phyloP scores from a whole-genome alignment of 2,329 filamentous ascomycete genomes.

The Neopestalotiopsis rosae region DNA sequence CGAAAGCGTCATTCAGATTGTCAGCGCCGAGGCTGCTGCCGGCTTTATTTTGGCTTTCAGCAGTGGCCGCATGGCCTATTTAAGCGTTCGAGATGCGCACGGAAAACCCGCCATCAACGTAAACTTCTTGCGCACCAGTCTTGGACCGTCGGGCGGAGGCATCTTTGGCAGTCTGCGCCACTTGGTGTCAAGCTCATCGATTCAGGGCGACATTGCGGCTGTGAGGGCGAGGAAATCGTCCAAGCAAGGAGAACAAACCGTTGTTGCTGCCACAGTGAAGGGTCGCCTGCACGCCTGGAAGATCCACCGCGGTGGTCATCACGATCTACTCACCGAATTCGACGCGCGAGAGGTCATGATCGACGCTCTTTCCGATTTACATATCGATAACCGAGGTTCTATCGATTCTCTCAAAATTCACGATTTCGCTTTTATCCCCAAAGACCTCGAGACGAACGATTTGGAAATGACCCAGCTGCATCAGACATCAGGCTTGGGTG shows the following conservation, averaged over 20 bases:
- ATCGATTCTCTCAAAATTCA: constrained; percentile 72
- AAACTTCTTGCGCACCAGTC: constrained; percentile 73
- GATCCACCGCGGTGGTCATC: constrained; percentile 84
- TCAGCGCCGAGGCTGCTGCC: constrained; percentile 81
- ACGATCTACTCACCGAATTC: constrained; percentile 73
- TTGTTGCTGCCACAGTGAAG: constrained; percentile 78
- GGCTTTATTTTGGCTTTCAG: constrained; percentile 88
- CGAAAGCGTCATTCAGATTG: constrained; percentile 77
- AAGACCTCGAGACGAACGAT: constrained; percentile 55
- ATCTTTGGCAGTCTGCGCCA: constrained; percentile 83
- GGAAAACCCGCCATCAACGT: constrained; percentile 82
- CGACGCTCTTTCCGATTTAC: constrained; percentile 62
- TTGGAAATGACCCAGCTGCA: constrained; percentile 55
- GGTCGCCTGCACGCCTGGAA: constrained; percentile 86
- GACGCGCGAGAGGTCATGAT: constrained; percentile 72
- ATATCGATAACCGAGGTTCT: constrained; percentile 54
- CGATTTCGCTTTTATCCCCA: constrained; percentile 77
- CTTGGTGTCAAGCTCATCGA: constrained; percentile 71
- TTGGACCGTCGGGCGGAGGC: constrained; percentile 63
- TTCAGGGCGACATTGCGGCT: constrained; percentile 80
- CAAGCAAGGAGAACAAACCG: constrained; percentile 81
- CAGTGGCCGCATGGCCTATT: constrained; percentile 83
- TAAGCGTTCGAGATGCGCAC: constrained; percentile 85
- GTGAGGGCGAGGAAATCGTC: constrained; percentile 75
- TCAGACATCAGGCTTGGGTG: constrained; percentile 54